Evolutionary conservation across 1,139 yeast genomes (phyloP), one percentile per base, ranked within the genome.

Genomic region (Arxiozyma heterogenica): DNA sequence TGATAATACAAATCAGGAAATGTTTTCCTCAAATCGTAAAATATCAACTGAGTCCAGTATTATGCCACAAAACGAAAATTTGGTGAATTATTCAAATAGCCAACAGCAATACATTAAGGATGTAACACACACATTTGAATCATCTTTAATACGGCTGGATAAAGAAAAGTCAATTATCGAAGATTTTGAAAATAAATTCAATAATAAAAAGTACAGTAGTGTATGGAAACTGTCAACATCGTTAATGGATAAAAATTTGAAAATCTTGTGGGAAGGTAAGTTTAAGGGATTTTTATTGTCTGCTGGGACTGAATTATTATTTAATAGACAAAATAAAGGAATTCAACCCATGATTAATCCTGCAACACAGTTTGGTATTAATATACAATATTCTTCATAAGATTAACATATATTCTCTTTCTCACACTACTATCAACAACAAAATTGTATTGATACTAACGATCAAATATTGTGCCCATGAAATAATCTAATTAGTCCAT

Each of bases 241-340:
- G 51, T 62, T 88, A 25, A 81, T 80, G 51, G 86, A 83, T 55
- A 78, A 76, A 59, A 76, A 80, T 56, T 63, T 87, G 9, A 82
- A 81, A 56, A 54, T 90, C 6, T 71, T 88, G 43, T 93, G 98
- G 97, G 96, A 88, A 64, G 97, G 98, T 0, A 78, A 87, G 58
- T 80, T 81, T 63, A 83, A 86, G 63, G 95, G 89, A 51, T 85
- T 93, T 63, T 68, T 93, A 52, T 75, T 91, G 5, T 83, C 90
- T 53, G 79, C 93, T 1, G 98, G 98, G 0, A 76, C 83, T 3
- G 81, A 78, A 52, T 52, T 67, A 17, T 49, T 55, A 20, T 49
- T 43, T 22, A 49, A 44, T 11, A 43, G 3, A 38, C 42, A 46
- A 1, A 43, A 34, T 12, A 46, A 34, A 12, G 30, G 49, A 1